Conservation (phyloP, 192 early-diverging fungal species). For the Rhizophagus sp. region DNA sequence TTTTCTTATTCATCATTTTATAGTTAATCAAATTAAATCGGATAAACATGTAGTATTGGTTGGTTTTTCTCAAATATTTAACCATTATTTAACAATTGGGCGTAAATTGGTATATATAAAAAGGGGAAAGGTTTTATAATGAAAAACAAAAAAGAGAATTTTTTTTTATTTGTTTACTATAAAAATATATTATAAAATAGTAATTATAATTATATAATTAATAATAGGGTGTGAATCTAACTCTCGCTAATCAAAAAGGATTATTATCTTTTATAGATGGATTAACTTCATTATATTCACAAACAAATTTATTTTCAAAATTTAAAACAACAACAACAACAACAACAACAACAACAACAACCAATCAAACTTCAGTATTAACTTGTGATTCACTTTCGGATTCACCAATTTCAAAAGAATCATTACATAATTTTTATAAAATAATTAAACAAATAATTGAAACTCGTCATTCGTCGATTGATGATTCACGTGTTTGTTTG, state of each 20-base stretch:
- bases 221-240: slow-evolving; percentile 54
- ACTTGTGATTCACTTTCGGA: slow-evolving; percentile 15
- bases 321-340: too few species aligned
- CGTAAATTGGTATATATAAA: slow-evolving; percentile 50
- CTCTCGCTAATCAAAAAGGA: slow-evolving; percentile 44
- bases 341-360: slow-evolving; percentile 24
- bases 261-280: slow-evolving; percentile 58
- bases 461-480: slow-evolving; percentile 1
- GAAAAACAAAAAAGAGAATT: neutral
- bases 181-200: neutral
- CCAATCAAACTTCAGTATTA: slow-evolving; percentile 31
- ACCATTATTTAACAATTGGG: slow-evolving; percentile 59
- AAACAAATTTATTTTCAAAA: neutral
- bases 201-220: neutral
- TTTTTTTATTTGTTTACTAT: neutral
- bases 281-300: slow-evolving; percentile 39
- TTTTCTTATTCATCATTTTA: slow-evolving; percentile 65
- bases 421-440: slow-evolving; percentile 41
- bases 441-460: slow-evolving; percentile 35
- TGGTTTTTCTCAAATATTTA: slow-evolving; percentile 57
- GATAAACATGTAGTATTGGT: slow-evolving; percentile 55
- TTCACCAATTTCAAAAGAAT: slow-evolving; percentile 35
- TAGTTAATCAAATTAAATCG: slow-evolving; percentile 59
- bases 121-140: too few species aligned
- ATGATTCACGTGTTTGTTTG: slow-evolving; percentile 40